Base-by-base conservation (phyloP, 179 eudicot genomes). In the Nepenthes alata region DNA sequence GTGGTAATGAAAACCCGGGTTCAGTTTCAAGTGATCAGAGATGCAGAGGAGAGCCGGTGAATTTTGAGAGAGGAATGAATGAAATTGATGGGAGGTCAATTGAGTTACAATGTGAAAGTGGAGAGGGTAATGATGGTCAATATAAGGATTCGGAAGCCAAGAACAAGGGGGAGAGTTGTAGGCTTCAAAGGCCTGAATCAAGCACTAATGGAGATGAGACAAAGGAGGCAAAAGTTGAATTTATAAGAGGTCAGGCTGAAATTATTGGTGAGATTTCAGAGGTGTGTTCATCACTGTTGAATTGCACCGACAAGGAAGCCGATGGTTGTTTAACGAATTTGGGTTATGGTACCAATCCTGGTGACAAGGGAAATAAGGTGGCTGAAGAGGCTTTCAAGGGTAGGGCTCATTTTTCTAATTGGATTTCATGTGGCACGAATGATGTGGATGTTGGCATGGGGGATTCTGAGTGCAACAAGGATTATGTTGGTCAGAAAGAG, bases 121-220 rank as follows among this genome's bases (percentile, higher is more conserved):
- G 34, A 44, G 67, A 14, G 59, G 56, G 12, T 54, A 65, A 70
- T 67, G 74, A 25, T 49, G 64, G 58, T 58, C 69, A 63, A 69
- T 56, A 25, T 35, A 55, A 62, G 55, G 73, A 60, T 37, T 55
- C 62, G 57, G 65, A 54, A 58, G 74, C 37, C 50, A 65, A 72
- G 66, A 51, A 59, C 53, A 65, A 71, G 70, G 65, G 54, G 55
- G 41, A 37, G 49, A 50, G 58, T 15, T 47, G 65, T 7, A 67
- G 65, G 47, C 39, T 8, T 12, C 35, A 45, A 35, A 56, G 37
- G 35, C 38, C 51, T 16, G 60, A 47, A 36, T 12, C 45, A 45
- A 48, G 41, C 35, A 61, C 8, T 62, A 67, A 45, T 45, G 68
- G 37, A 38, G 11, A 6, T 4, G 56, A 57, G 57, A 10, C 47